Conservation (phyloP, 345 rosid genomes). For the Lagerstroemia speciosa region DNA sequence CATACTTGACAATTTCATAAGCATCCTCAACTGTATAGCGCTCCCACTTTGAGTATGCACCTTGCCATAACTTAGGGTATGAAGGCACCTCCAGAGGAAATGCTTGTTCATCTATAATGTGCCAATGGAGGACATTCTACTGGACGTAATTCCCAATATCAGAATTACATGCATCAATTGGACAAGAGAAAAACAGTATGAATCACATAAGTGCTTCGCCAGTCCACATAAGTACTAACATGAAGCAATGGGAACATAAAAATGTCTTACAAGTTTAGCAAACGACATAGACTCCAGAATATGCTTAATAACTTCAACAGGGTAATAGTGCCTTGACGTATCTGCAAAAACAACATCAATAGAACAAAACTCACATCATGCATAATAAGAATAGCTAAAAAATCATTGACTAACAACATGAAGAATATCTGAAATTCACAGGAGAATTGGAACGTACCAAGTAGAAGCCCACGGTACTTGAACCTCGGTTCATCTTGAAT, state of each 20-base stretch:
- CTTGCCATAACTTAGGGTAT: constrained; percentile 81
- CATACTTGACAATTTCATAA: constrained; percentile 72
- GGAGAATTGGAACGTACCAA: constrained; percentile 38
- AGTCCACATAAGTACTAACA: constrained; percentile 9
- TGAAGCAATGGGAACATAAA: constrained; percentile 8
- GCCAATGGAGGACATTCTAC: constrained; percentile 99
- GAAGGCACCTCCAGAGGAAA: constrained; percentile 89
- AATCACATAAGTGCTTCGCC: constrained; percentile 4
- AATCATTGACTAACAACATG: neutral
- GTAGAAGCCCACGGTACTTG: constrained; percentile 67
- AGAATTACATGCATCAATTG: constrained; percentile 15
- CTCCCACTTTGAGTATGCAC: constrained; percentile 83
- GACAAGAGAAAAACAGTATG: constrained; percentile 8
- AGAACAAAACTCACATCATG: neutral
- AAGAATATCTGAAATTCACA: neutral
- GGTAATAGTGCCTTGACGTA: constrained; percentile 84
- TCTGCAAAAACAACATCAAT: constrained; percentile 39
- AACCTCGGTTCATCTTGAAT: constrained; percentile 85
- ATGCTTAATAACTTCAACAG: constrained; percentile 68
- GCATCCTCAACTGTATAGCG: constrained; percentile 93
- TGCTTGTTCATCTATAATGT: constrained; percentile 81
- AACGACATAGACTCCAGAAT: constrained; percentile 89
- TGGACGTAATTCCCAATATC: constrained; percentile 28
- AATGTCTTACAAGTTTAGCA: constrained; percentile 74
- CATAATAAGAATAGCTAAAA: neutral